These are phyloP conservation scores for Rubia yunnanensis DNA, from an alignment of 257 asterid species.

Conservation along the genomic window DNA sequence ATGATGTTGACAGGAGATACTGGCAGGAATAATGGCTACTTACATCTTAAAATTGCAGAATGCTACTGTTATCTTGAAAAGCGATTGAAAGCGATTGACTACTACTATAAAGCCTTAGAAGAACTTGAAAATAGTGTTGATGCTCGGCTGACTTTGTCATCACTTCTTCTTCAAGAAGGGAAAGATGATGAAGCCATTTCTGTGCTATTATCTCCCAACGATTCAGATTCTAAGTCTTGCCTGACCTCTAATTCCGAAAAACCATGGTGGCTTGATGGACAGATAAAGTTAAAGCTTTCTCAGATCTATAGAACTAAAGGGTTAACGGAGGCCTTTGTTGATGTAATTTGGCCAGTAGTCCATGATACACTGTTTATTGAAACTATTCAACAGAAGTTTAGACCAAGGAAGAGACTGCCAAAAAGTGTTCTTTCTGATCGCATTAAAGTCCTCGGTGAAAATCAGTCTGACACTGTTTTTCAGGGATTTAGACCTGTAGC, in stretches of 20 bases:
- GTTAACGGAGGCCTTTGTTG: constrained; percentile 48
- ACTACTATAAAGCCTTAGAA: constrained; percentile 53
- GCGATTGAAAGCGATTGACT: constrained; percentile 39
- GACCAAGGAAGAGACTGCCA: constrained; percentile 43
- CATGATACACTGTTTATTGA: constrained; percentile 59
- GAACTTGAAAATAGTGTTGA: constrained; percentile 48
- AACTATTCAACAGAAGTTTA: constrained; percentile 48
- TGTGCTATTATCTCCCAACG: constrained; percentile 71
- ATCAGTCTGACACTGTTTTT: constrained; percentile 51
- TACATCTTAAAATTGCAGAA: constrained; percentile 13
- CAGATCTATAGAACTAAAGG: constrained; percentile 68
- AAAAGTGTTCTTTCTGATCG: constrained; percentile 58
- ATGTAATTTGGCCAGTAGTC: constrained; percentile 58
- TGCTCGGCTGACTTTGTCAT: constrained; percentile 57
- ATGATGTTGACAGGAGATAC: constrained; percentile 43
- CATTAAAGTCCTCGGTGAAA: constrained; percentile 55
- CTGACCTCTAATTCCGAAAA: constrained; percentile 25
- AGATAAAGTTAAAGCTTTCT: constrained; percentile 72
- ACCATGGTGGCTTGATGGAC: constrained; percentile 69
- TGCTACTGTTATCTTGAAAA: constrained; percentile 46
- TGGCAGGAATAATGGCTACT: constrained; percentile 43
- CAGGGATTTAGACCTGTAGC: constrained; percentile 68
- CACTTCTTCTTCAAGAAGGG: constrained; percentile 71
- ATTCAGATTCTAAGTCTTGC: constrained; percentile 30
- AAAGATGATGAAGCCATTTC: constrained; percentile 79